Base-by-base conservation (phyloP, 2,329 filamentous ascomycete genomes). In the Rosellinia necatrix region DNA sequence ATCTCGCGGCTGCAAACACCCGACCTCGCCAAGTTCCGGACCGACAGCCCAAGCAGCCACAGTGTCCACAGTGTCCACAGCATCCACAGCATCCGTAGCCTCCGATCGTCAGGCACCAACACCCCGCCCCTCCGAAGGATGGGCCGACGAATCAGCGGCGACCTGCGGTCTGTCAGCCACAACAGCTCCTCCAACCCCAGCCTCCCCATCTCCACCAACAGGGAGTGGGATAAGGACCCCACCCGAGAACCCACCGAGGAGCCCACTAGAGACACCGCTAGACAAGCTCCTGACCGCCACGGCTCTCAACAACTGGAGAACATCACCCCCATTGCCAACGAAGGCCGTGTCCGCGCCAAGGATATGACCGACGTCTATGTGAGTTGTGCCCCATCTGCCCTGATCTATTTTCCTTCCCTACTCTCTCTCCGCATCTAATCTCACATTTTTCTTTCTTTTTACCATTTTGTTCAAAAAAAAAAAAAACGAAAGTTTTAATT, bases 291-390 rank as follows among this genome's bases (percentile, higher is more conserved):
- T 56, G 60, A 68, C 65, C 62, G 64, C 63, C 63, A 57, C 24
- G n/a, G 50, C 40, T 53, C 56, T 53, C n/a, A 63, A 30, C 40
- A 49, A 68, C 53, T 25, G n/a, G n/a, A n/a, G n/a, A 72, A 59
- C 62, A 71, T 70, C 64, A 88, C 88, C 71, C 90, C 91, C 68
- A 82, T 91, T 75, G 89, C 88, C 75, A 92, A 93, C 78, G 91
- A 92, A 82, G 89, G 90, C 78, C 92, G 91, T 77, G 87, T 85
- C 76, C 90, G 90, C 73, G 78, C 88, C 71, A 88, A 86, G 79
- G 89, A 87, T 77, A 96, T 96, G 91, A 82, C 90, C 74, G 91
- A 96, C 81, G 88, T 96, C 78, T 96, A 90, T 79, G 92, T 96
- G 84, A 88, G 91, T 89, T 13, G 15, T 19, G 15, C 7, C 10